These are phyloP conservation scores for Quercus suber DNA, from an alignment of 306 rosid species.

Conservation along the genomic window DNA sequence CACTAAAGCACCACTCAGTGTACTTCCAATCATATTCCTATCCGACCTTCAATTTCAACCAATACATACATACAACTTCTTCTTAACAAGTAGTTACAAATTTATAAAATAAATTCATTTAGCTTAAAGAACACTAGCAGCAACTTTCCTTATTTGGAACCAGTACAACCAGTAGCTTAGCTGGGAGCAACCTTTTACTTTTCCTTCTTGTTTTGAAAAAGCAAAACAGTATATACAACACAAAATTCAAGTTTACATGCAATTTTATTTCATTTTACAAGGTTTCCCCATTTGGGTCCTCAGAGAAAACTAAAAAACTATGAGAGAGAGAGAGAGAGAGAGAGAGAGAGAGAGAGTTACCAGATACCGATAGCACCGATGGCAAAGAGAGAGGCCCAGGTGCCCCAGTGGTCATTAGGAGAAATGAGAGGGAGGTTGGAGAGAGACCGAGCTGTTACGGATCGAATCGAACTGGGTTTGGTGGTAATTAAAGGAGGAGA, in stretches of 20 bases:
- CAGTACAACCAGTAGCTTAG: not conserved
- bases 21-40: conserved; percentile 69
- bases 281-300: not conserved
- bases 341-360: conserved; percentile 12
- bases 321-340: not conserved
- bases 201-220: not conserved
- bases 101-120: not conserved
- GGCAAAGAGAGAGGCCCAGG: conserved; percentile 65
- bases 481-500: conserved; percentile 1
- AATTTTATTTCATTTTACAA: not conserved
- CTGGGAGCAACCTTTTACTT: not conserved
- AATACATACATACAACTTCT: not conserved
- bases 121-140: not conserved
- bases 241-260: not conserved
- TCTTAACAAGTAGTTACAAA: not conserved
- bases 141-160: not conserved
- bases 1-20: conserved; percentile 63
- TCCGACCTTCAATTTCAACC: conserved; percentile 44
- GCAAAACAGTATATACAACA: not conserved
- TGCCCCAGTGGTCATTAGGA: conserved; percentile 70
- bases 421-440: conserved; percentile 51
- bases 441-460: conserved; percentile 28
- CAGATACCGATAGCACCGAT: conserved; percentile 70
- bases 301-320: not conserved
- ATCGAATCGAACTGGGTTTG: not conserved